Conservation (phyloP, 495 filamentous ascomycete species). For the Acidiella bohemica region DNA sequence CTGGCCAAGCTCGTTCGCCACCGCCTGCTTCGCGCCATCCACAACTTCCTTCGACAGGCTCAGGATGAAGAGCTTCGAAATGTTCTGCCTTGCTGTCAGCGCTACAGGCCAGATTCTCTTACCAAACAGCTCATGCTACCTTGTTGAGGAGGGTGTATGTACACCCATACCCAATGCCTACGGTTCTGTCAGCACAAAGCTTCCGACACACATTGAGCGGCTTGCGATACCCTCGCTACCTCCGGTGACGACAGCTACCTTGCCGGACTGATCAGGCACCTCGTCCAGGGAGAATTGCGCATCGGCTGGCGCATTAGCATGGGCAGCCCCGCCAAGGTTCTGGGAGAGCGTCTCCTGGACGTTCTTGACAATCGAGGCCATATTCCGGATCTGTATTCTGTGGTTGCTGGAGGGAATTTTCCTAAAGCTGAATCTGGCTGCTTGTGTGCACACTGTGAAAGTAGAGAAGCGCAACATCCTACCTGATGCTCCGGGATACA, state of each 20-base stretch:
- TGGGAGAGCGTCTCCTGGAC: conserved; percentile 27
- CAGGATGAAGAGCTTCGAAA: conserved; percentile 29
- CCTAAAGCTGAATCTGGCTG: no score
- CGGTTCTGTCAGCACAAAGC: no score
- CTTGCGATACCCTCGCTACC: conserved; percentile 31
- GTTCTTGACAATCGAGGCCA: conserved; percentile 16
- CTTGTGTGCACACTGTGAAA: background rate
- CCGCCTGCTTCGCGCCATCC: conserved; percentile 35
- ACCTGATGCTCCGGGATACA: no score
- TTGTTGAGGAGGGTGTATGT: conserved; percentile 28
- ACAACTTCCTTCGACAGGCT: conserved; percentile 29
- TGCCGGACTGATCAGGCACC: conserved; percentile 27
- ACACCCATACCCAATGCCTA: conserved; percentile 31
- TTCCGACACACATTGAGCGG: no score
- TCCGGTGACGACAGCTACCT: conserved; percentile 31
- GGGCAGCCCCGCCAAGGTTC: conserved; percentile 26
- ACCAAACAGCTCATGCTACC: no score
- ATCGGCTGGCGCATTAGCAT: conserved; percentile 19
- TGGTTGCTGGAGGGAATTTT: no score
- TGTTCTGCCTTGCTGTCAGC: conserved; percentile 21
- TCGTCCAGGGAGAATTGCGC: conserved; percentile 27
- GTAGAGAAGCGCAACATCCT: no score
- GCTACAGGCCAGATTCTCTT: no score
- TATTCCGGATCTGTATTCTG: background rate
- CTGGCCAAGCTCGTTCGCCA: conserved; percentile 31